These are phyloP conservation scores for Colletotrichum chlorophyti DNA, from an alignment of 2,329 filamentous ascomycete species.

Conservation along the genomic window DNA sequence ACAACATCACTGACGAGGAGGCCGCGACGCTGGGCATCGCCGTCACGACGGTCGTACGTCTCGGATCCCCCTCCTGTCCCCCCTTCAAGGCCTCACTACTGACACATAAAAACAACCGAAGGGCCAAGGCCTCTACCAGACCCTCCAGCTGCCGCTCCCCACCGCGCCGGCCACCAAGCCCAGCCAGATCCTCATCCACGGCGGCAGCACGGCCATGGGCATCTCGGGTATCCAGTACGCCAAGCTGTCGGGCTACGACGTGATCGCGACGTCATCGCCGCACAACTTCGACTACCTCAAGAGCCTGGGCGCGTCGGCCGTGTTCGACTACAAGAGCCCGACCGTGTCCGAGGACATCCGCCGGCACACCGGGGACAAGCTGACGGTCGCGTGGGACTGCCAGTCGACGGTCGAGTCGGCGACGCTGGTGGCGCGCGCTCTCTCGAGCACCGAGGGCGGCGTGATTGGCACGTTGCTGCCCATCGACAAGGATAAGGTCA, in stretches of 20 bases:
- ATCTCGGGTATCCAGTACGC: slow-evolving; percentile 51
- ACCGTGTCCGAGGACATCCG: slow-evolving; percentile 35
- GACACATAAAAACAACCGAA: slow-evolving; percentile 24
- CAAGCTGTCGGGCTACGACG: slow-evolving; percentile 41
- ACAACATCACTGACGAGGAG: slow-evolving; percentile 51
- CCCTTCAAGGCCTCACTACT: slow-evolving; percentile 1
- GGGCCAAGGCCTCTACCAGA: slow-evolving; percentile 57
- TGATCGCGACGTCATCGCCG: slow-evolving; percentile 40
- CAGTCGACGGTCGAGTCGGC: slow-evolving; percentile 15
- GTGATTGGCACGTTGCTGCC: slow-evolving; percentile 47
- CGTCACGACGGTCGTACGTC: slow-evolving; percentile 47
- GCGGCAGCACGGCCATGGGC: slow-evolving; percentile 59
- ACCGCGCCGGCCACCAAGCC: slow-evolving; percentile 42
- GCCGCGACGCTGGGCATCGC: slow-evolving; percentile 53
- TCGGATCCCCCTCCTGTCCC: neutral
- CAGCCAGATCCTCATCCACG: slow-evolving; percentile 47
- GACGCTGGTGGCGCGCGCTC: slow-evolving; percentile 33
- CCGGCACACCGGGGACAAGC: slow-evolving; percentile 31
- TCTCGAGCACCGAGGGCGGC: slow-evolving; percentile 33
- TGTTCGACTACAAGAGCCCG: slow-evolving; percentile 39
- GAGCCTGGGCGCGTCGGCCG: slow-evolving; percentile 37
- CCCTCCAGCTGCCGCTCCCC: slow-evolving; percentile 54
- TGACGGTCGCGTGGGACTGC: slow-evolving; percentile 37
- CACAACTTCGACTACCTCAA: slow-evolving; percentile 43
- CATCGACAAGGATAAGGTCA: slow-evolving; percentile 43